Evolutionary conservation across 2,329 filamentous ascomycete genomes (phyloP).

Genomic region (Aureobasidium sp.): DNA sequence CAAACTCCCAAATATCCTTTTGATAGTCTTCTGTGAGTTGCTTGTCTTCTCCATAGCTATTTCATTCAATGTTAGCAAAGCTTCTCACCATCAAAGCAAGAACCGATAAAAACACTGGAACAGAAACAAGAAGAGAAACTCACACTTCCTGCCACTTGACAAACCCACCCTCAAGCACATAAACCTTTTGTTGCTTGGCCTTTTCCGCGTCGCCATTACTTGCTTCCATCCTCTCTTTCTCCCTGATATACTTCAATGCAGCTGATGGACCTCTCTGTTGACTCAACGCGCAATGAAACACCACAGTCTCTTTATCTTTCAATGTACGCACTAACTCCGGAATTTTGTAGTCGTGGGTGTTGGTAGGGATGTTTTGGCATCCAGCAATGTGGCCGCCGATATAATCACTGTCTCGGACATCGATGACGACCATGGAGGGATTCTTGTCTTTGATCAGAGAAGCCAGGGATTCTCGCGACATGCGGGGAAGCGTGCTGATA

Average conservation of each 20-base stretch:
- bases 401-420: constrained; percentile 86
- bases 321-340: constrained; percentile 76
- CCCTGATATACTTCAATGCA: constrained; percentile 69
- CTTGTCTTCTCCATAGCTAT: constrained; percentile 64
- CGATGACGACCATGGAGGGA: constrained; percentile 60
- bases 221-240: constrained; percentile 50
- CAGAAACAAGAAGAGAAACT: constrained; percentile 17
- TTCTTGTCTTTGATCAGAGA: constrained; percentile 42
- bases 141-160: constrained; percentile 76
- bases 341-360: constrained; percentile 64
- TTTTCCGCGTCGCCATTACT: constrained; percentile 5
- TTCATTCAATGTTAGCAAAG: background rate
- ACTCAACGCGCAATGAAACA: constrained; percentile 87
- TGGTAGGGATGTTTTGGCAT: constrained; percentile 66
- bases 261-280: constrained; percentile 52
- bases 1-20: constrained; percentile 69
- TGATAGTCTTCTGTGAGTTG: constrained; percentile 74
- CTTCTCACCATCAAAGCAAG: background rate
- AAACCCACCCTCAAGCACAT: constrained; percentile 77
- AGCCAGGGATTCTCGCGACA: constrained; percentile 62
- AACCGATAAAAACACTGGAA: background rate
- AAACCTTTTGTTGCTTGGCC: background rate
- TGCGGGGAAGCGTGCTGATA: constrained; percentile 56
- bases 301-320: constrained; percentile 67
- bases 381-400: constrained; percentile 82